Base-by-base conservation (phyloP, 2,329 filamentous ascomycete species). In the Mycosphaerella sp. region DNA sequence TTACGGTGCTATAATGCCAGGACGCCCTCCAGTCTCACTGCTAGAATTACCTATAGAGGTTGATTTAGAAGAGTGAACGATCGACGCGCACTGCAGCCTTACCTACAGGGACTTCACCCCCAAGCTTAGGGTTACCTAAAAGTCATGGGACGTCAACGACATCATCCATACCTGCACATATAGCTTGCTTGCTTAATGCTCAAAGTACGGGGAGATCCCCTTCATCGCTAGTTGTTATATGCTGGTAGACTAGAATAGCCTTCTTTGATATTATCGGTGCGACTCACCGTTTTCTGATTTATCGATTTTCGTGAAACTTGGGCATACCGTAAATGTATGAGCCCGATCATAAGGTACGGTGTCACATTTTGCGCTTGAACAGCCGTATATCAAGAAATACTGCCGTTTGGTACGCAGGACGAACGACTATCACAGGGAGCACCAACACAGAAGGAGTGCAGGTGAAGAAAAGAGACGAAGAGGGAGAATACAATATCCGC, bases 121-220 rank as follows among this genome's bases (percentile, higher is more conserved):
- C 14, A 17, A 1, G 14, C 14, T 17, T 17, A 42, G 40, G 40
- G 40, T 42, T 42, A 21, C 14, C 14, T 17, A 50, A 9, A 50
- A 44, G 6, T 23, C 11, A 23, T 50, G 48, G 48, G 48, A 50
- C 48, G 40, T 14, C 48, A 26, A 36, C 29, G 29, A 50, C 40
- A 17, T 2, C 2, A 17, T 23, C 40, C 3, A 14, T 8, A 17
- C 23, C 6, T 21, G 21, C 3, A 21, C 2, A 21, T 2, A 2
- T 21, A 21, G 21, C 21, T 2, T 21, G 23, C 14, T 17, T 9
- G 1, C 1, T 17, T 42, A 14, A 9, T 17, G 6, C 4, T 42
- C 12, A 7, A 3, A 17, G 9, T 4, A 8, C 12, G 4, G 2
- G 3, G 6, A 26, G 1, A 21, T 8, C 26, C 29, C 47, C 42